Conservation (phyloP, 805 yeast species). For the Zygosaccharomyces lentus region DNA sequence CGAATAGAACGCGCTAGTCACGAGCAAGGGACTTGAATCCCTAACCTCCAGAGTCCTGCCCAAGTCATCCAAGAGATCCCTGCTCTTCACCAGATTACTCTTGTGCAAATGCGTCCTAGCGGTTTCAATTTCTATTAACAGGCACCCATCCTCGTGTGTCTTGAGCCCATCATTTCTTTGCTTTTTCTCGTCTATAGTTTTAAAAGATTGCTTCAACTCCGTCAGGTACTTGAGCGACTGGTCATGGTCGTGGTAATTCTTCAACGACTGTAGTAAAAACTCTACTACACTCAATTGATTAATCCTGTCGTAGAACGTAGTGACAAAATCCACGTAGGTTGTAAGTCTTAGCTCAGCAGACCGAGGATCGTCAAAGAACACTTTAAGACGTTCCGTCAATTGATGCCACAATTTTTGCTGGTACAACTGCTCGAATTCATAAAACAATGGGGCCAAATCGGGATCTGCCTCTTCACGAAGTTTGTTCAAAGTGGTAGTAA, state of each 20-base stretch:
- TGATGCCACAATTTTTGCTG: slow-evolving; percentile 95
- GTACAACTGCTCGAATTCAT: slow-evolving; percentile 68
- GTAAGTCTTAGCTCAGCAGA: slow-evolving; percentile 55
- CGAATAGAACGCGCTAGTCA: slow-evolving; percentile 79
- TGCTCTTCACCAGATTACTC: slow-evolving; percentile 54
- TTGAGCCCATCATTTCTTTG: slow-evolving; percentile 36
- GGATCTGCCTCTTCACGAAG: slow-evolving; percentile 64
- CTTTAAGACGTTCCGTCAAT: slow-evolving; percentile 62
- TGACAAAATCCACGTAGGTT: slow-evolving; percentile 66
- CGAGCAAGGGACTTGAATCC: slow-evolving; percentile 54
- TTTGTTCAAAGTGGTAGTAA: slow-evolving; percentile 35
- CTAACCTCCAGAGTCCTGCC: slow-evolving; percentile 53
- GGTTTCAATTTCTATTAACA: slow-evolving; percentile 63
- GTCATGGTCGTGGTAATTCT: slow-evolving; percentile 38
- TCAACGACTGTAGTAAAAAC: slow-evolving; percentile 57
- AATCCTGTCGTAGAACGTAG: slow-evolving; percentile 61
- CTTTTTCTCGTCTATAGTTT: slow-evolving; percentile 35
- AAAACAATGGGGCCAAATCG: slow-evolving; percentile 50
- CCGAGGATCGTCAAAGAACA: slow-evolving; percentile 54
- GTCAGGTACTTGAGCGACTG: slow-evolving; percentile 52
- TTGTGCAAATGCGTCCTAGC: slow-evolving; percentile 64
- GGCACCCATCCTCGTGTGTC: slow-evolving; percentile 49
- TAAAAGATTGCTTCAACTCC: slow-evolving; percentile 44
- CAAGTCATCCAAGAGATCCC: slow-evolving; percentile 61
- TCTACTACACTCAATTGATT: slow-evolving; percentile 77